Evolutionary conservation across 352 stramenopile species (phyloP).

Genomic region (Phytophthora niederhauseri): DNA sequence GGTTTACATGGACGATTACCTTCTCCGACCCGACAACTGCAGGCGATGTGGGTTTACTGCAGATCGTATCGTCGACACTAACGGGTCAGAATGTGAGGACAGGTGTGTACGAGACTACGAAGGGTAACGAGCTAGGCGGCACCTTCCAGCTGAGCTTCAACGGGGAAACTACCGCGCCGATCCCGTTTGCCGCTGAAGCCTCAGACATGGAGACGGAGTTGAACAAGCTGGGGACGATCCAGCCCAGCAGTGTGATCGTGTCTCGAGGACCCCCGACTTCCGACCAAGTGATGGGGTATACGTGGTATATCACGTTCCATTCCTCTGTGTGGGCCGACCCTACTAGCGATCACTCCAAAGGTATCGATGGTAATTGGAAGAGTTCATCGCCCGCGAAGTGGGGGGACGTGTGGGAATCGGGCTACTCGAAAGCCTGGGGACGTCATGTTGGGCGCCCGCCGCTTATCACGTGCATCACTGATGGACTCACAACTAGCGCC

Average conservation of each 20-base stretch:
- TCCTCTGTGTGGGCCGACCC: conserved; percentile 93
- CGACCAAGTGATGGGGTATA: conserved; percentile 87
- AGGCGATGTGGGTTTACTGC: conserved; percentile 68
- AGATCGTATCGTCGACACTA: not conserved
- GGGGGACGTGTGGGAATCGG: conserved; percentile 92
- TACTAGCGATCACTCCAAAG: conserved; percentile 81
- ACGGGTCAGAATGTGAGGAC: conserved; percentile 40
- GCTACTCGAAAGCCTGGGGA: conserved; percentile 96
- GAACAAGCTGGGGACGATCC: conserved; percentile 93
- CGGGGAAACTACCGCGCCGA: conserved; percentile 91
- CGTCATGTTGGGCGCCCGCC: conserved; percentile 94
- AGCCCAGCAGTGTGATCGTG: conserved; percentile 91
- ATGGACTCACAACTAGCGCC: conserved; percentile 60
- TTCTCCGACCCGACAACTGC: conserved; percentile 70
- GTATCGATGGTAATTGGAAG: conserved; percentile 93
- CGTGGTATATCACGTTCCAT: conserved; percentile 93
- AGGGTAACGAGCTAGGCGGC: conserved; percentile 90
- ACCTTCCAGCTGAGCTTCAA: conserved; percentile 95
- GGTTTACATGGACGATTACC: conserved; percentile 84
- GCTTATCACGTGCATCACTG: conserved; percentile 54
- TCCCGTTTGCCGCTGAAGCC: conserved; percentile 85
- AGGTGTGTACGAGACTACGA: conserved; percentile 65
- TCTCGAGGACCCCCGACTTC: conserved; percentile 47
- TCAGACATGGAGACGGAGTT: conserved; percentile 88
- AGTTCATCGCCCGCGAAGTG: conserved; percentile 66